These are phyloP conservation scores for Hyphodiscus hymeniophilus DNA, from an alignment of 495 filamentous ascomycete genomes.

Conservation along the genomic window DNA sequence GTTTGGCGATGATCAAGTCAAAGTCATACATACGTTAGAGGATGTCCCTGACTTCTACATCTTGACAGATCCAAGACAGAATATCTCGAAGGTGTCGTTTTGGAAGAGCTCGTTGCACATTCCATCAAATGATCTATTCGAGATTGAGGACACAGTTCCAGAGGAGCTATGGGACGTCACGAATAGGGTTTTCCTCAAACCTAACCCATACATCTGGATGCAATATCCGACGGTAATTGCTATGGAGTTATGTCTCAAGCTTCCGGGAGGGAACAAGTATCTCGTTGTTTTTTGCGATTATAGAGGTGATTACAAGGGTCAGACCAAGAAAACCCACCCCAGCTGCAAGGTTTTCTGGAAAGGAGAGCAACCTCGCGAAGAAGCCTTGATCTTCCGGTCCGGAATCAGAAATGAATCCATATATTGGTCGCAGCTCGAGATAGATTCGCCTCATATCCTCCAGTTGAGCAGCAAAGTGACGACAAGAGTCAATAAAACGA, in stretches of 20 bases:
- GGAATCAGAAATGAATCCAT: constrained; percentile 2
- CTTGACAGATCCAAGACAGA: not conserved
- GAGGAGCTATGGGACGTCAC: constrained; percentile 9
- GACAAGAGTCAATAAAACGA: not conserved
- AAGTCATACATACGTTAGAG: not conserved
- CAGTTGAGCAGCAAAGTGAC: not conserved
- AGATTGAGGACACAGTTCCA: constrained; percentile 1
- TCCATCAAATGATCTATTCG: not conserved
- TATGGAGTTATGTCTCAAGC: not conserved
- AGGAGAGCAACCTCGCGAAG: not conserved
- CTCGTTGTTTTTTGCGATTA: constrained; percentile 5
- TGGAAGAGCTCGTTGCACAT: not conserved
- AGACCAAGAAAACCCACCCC: too few species aligned
- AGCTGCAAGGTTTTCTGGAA: not conserved
- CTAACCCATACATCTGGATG: constrained; percentile 7
- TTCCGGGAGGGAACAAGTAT: not conserved
- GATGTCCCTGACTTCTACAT: constrained; percentile 4
- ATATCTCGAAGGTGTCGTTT: not conserved
- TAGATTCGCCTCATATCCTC: not conserved
- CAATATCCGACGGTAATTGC: constrained; percentile 13
- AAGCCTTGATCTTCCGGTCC: not conserved
- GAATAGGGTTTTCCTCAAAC: constrained; percentile 8
- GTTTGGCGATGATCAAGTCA: not conserved
- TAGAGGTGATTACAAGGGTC: not conserved
- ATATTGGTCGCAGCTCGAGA: constrained; percentile 1